A percentile compares a stretch with the other conserved stretches of the same genome.
Conservation (phyloP, 352 stramenopile species). For the Pythium rhizo-oryzae region DNA sequence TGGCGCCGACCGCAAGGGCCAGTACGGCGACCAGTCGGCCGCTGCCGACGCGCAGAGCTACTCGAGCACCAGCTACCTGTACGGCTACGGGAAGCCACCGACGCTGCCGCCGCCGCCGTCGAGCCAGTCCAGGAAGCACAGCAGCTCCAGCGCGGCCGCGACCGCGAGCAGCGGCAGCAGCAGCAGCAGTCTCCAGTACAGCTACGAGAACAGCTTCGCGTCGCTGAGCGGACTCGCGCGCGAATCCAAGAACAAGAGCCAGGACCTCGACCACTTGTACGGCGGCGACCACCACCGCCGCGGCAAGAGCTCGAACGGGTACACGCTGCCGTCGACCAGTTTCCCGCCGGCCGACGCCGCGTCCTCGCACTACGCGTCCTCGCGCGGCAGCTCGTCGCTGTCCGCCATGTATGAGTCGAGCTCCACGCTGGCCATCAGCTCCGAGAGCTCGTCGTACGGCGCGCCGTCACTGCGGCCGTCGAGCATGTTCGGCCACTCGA, state of each 20-base stretch:
- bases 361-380: conserved; percentile 12
- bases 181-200: conserved; percentile 14
- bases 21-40: conserved; percentile 21
- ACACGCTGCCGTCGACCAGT: conserved; percentile 23
- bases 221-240: conserved; percentile 23
- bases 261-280: conserved; percentile 27
- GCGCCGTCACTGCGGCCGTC: conserved; percentile 7
- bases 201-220: conserved; percentile 26
- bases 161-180: background rate
- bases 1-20: conserved; percentile 4
- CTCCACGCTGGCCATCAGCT: conserved; percentile 27
- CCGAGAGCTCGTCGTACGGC: conserved; percentile 25
- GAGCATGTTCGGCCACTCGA: conserved; percentile 19
- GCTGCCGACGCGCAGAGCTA: conserved; percentile 11
- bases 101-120: conserved; percentile 15
- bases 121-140: conserved; percentile 26
- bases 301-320: conserved; percentile 11
- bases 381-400: conserved; percentile 12
- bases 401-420: conserved; percentile 27
- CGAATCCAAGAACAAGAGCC: conserved; percentile 26
- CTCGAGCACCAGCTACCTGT: conserved; percentile 24
- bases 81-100: conserved; percentile 24
- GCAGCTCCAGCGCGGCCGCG: conserved; percentile 1
- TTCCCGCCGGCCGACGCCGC: conserved; percentile 25
- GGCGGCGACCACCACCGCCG: conserved; percentile 19